A percentile compares a stretch with the other conserved stretches of the same genome.
Evolutionary conservation across 2,329 filamentous ascomycete species (phyloP).

Genomic region (Botrytis medusae): DNA sequence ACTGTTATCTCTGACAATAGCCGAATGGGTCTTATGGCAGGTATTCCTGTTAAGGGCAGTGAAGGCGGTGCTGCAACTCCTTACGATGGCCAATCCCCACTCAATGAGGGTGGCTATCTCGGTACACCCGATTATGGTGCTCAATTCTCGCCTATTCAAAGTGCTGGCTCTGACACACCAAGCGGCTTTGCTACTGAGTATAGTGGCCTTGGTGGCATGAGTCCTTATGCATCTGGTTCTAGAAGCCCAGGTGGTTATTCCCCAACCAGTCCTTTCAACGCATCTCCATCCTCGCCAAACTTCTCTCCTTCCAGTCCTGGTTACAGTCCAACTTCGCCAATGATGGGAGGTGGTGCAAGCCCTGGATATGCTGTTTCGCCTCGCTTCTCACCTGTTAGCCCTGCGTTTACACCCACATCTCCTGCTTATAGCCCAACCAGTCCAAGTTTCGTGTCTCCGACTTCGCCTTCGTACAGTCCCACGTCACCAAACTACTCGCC

Average conservation of each 20-base stretch:
- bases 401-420: constrained; percentile 41
- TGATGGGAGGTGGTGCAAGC: constrained; percentile 52
- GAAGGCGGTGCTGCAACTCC: constrained; percentile 87
- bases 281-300: constrained; percentile 52
- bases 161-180: constrained; percentile 69
- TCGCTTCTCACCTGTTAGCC: constrained; percentile 60
- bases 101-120: constrained; percentile 68
- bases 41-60: constrained; percentile 73
- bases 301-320: constrained; percentile 39
- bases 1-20: constrained; percentile 93
- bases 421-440: constrained; percentile 41
- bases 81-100: constrained; percentile 84
- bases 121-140: constrained; percentile 58
- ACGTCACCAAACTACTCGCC: constrained; percentile 45
- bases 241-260: constrained; percentile 66
- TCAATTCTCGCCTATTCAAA: constrained; percentile 76
- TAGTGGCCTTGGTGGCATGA: constrained; percentile 55
- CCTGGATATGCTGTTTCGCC: constrained; percentile 50
- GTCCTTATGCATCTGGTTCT: constrained; percentile 58
- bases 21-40: constrained; percentile 77
- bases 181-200: constrained; percentile 64
- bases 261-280: constrained; percentile 60
- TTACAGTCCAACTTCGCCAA: constrained; percentile 53
- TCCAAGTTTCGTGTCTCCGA: constrained; percentile 49
- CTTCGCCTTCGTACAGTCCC: constrained; percentile 67